Conservation (phyloP, 352 stramenopile genomes). For the Globisporangium spiculum region DNA sequence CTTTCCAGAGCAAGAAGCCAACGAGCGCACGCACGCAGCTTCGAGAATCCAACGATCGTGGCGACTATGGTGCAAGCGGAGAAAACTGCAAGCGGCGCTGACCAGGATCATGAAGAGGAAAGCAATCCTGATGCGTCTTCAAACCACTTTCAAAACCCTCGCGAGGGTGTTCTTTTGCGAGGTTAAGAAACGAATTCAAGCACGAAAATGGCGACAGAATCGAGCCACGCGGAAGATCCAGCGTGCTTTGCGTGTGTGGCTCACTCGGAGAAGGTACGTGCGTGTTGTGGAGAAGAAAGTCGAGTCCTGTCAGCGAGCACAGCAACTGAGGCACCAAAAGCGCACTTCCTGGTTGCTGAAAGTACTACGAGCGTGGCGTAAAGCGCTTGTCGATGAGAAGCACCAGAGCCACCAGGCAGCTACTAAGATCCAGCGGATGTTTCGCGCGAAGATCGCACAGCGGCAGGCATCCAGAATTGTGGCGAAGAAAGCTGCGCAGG, state of each 20-base stretch:
- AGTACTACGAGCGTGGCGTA: slow-evolving; percentile 28
- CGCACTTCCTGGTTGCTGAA: slow-evolving; percentile 16
- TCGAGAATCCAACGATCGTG: slow-evolving; percentile 44
- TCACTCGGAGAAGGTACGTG: slow-evolving; percentile 42
- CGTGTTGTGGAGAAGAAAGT: slow-evolving; percentile 36
- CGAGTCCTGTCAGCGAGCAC: slow-evolving; percentile 11
- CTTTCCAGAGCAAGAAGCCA: slow-evolving; percentile 31
- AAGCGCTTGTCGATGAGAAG: slow-evolving; percentile 13
- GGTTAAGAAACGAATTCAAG: slow-evolving; percentile 29
- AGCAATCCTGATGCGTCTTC: slow-evolving; percentile 36
- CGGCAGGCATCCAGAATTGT: slow-evolving; percentile 37
- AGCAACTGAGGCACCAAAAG: slow-evolving; percentile 14
- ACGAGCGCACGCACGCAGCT: slow-evolving; percentile 18
- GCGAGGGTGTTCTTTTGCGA: slow-evolving; percentile 48
- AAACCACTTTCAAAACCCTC: slow-evolving; percentile 39
- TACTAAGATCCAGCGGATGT: slow-evolving; percentile 49
- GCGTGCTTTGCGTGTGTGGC: slow-evolving; percentile 33
- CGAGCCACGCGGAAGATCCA: slow-evolving; percentile 49
- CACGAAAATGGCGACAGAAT: slow-evolving; percentile 33
- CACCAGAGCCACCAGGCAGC: slow-evolving; percentile 25
- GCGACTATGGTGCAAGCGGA: slow-evolving; percentile 20
- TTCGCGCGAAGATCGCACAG: slow-evolving; percentile 39
- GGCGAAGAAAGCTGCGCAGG: slow-evolving; percentile 48
- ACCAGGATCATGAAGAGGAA: slow-evolving; percentile 34
- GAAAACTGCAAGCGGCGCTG: slow-evolving; percentile 25